Base-by-base conservation (phyloP, 2,329 filamentous ascomycete genomes). In the Paraconiothyrium sp. region DNA sequence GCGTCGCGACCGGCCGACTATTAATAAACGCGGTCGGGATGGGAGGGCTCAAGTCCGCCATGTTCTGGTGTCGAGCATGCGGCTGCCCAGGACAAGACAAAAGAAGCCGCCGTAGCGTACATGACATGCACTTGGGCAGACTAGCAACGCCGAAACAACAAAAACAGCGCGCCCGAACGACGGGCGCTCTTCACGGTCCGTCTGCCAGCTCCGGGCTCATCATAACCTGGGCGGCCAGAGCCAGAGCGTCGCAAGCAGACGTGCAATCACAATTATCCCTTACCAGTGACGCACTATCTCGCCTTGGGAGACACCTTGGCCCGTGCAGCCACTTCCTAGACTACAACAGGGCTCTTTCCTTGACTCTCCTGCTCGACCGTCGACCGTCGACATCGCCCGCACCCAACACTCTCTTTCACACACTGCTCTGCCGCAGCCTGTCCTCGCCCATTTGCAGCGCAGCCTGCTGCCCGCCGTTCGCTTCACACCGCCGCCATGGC, bases 401-500 rank as follows among this genome's bases (percentile, higher is more conserved):
- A 48, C 55, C 35, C 39, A 56, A 14, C 47, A 49, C 54, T 47
- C 51, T 52, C 51, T 20, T 16, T 11, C 27, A 32, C 47, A 39
- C 51, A n/a, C 51, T n/a, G 22, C 57, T 58, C 35, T 30, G 34
- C 54, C 49, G 34, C 60, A 41, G 41, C 58, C 55, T 13, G 30
- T 43, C 46, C 50, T 54, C 61, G 20, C 57, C 48, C 46, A 13
- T 24, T 35, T 37, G 24, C 44, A 49, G 35, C 54, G 34, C 41
- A 9, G 37, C 39, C 48, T 52, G 49, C 27, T 49, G 10, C 30
- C 57, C 44, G 43, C 51, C 46, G 27, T 51, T 34, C 57, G 39
- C 41, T 49, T 27, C 48, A 34, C 61, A 50, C 30, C 58, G 51
- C 58, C 55, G 64, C 49, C 75, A 77, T 77, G 75, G 73, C 74